Evolutionary conservation across 164 flowering plant genomes (phyloP).

Genomic region (Taxillus chinensis): DNA sequence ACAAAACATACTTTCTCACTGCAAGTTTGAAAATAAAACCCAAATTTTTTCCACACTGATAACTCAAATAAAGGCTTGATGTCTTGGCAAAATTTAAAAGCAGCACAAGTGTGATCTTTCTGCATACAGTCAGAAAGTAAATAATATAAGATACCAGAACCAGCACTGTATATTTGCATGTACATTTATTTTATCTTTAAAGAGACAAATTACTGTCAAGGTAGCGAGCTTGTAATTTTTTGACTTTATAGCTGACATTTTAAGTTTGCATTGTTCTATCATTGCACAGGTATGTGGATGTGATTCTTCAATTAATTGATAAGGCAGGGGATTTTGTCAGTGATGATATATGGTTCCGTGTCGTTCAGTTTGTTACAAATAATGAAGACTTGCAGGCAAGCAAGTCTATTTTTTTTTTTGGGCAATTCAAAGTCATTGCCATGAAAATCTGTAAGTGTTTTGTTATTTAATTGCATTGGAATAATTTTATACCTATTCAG

Average conservation of each 20-base stretch:
- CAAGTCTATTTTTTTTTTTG: slow-evolving; percentile 1
- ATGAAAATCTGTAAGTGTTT: background rate
- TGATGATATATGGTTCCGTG: slow-evolving; percentile 99
- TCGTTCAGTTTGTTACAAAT: slow-evolving; percentile 95
- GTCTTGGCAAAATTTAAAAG: too few species aligned
- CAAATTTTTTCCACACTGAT: too few species aligned
- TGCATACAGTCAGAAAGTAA: too few species aligned
- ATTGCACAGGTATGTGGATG: slow-evolving; percentile 88
- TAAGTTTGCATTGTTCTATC: slow-evolving; percentile 2
- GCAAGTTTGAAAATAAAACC: too few species aligned
- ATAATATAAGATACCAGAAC: too few species aligned
- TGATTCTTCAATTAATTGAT: slow-evolving; percentile 97
- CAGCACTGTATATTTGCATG: too few species aligned
- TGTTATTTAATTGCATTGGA: slow-evolving; percentile 5
- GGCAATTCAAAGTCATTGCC: slow-evolving; percentile 1
- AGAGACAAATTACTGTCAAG: too few species aligned
- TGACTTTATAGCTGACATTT: background rate
- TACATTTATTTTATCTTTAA: too few species aligned
- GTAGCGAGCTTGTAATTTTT: background rate
- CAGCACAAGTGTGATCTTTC: too few species aligned
- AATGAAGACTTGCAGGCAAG: slow-evolving; percentile 95
- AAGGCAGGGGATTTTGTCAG: slow-evolving; percentile 99
- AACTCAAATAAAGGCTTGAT: too few species aligned
- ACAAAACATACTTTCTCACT: too few species aligned
- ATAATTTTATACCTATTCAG: slow-evolving; percentile 27